These are phyloP conservation scores for Medicago ruthenica DNA, from an alignment of 306 rosid species.

Conservation along the genomic window DNA sequence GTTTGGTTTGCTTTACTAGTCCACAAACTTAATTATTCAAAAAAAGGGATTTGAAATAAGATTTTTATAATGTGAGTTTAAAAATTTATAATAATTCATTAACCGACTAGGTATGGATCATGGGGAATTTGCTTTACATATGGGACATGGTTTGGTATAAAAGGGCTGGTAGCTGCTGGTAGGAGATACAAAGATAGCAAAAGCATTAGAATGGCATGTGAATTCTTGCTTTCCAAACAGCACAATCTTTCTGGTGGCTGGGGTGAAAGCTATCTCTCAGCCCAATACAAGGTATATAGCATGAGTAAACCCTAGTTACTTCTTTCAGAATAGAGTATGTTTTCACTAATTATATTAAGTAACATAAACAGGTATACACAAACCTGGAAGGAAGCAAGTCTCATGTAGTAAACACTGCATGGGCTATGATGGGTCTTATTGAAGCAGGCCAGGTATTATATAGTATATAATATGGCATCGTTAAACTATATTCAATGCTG, in stretches of 20 bases:
- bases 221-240: constrained; percentile 74
- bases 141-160: constrained; percentile 83
- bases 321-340: not conserved
- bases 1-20: constrained; percentile 38
- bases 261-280: constrained; percentile 80
- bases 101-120: constrained; percentile 61
- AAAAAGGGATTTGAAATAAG: not conserved
- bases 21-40: not conserved
- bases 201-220: constrained; percentile 63
- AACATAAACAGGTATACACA: constrained; percentile 58
- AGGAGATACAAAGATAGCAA: constrained; percentile 53
- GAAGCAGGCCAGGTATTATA: constrained; percentile 66
- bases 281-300: constrained; percentile 58
- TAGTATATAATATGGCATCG: not conserved
- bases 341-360: not conserved
- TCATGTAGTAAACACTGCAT: constrained; percentile 67
- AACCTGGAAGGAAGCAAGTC: constrained; percentile 63
- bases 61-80: constrained; percentile 4
- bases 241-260: constrained; percentile 61
- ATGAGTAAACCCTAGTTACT: not conserved
- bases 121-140: constrained; percentile 88
- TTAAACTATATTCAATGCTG: not conserved
- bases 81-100: not conserved
- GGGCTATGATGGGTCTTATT: constrained; percentile 79
- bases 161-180: constrained; percentile 57